Percentiles rank a stretch among this genome's conserved stretches.
Evolutionary conservation across 2,329 filamentous ascomycete species (phyloP).

Genomic region (Ascochyta pisi): DNA sequence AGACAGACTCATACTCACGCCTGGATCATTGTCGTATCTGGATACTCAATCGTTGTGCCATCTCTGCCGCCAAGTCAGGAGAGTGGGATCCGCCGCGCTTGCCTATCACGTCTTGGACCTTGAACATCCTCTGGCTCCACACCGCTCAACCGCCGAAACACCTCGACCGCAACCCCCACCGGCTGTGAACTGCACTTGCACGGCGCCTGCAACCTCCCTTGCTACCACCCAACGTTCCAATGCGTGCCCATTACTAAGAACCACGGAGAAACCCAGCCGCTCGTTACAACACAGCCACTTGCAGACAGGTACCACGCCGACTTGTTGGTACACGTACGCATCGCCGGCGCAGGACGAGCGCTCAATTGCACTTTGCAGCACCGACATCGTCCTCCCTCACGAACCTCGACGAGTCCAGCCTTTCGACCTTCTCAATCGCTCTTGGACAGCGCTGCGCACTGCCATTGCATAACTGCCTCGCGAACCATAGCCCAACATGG

Average conservation of each 20-base stretch:
- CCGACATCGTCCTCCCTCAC: neutral
- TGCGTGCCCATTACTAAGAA: constrained; percentile 31
- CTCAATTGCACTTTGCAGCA: constrained; percentile 5
- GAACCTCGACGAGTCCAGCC: neutral
- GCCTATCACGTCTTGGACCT: constrained; percentile 35
- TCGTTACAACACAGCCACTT: constrained; percentile 16
- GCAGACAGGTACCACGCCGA: constrained; percentile 3
- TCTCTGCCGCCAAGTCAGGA: constrained; percentile 7
- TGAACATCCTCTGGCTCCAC: constrained; percentile 34
- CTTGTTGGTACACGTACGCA: constrained; percentile 7
- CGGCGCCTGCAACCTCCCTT: constrained; percentile 18
- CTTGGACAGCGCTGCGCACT: neutral
- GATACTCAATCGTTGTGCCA: constrained; percentile 12
- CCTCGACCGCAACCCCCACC: constrained; percentile 30
- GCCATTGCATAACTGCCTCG: neutral
- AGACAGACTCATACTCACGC: neutral
- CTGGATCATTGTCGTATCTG: neutral
- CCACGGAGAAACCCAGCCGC: constrained; percentile 18
- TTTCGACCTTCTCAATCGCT: neutral
- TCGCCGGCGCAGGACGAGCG: constrained; percentile 5
- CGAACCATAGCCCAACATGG: constrained; percentile 20
- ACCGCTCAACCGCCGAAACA: constrained; percentile 40
- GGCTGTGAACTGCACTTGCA: constrained; percentile 17
- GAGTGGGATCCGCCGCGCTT: constrained; percentile 32
- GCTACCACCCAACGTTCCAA: constrained; percentile 27